Evolutionary conservation across 2,329 filamentous ascomycete genomes (phyloP).

Genomic region (Emmonsiellopsis sp.): DNA sequence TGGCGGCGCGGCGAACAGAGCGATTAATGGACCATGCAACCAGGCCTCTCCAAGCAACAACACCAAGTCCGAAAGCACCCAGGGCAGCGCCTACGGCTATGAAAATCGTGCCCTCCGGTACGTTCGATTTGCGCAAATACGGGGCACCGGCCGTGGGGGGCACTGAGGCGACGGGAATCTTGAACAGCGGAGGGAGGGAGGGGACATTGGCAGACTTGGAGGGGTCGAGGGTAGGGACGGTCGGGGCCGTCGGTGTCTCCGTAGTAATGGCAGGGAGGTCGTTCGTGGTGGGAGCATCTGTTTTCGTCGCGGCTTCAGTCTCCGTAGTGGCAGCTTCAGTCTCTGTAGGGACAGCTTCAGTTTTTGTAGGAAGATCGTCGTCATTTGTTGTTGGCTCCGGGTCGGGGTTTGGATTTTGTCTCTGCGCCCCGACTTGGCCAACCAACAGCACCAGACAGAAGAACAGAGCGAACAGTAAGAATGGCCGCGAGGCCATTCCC

Average conservation of each 20-base stretch:
- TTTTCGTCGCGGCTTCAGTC: neutral
- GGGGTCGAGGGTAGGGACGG: neutral
- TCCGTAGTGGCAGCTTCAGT: neutral
- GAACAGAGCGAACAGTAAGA: slow-evolving; percentile 12
- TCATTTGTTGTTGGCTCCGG: neutral
- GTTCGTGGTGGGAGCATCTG: neutral
- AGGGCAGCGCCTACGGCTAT: slow-evolving; percentile 86
- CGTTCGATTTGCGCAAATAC: slow-evolving; percentile 77
- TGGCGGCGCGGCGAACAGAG: slow-evolving; percentile 77
- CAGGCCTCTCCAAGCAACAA: slow-evolving; percentile 79
- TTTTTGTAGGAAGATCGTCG: neutral
- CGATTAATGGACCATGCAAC: slow-evolving; percentile 87
- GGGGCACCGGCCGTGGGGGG: slow-evolving; percentile 77
- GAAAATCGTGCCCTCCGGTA: slow-evolving; percentile 91
- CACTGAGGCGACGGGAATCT: slow-evolving; percentile 63
- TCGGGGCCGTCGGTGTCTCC: neutral
- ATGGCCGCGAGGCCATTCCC: slow-evolving; percentile 5
- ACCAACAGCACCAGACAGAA: slow-evolving; percentile 10
- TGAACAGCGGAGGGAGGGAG: slow-evolving; percentile 46
- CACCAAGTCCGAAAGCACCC: slow-evolving; percentile 68
- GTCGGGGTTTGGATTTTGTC: neutral
- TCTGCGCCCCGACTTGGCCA: slow-evolving; percentile 12
- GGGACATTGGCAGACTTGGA: slow-evolving; percentile 30
- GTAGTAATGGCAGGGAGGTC: neutral
- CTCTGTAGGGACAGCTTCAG: neutral